Evolutionary conservation across 2,329 filamentous ascomycete species (phyloP).

Genomic region (Aspergillus niger): DNA sequence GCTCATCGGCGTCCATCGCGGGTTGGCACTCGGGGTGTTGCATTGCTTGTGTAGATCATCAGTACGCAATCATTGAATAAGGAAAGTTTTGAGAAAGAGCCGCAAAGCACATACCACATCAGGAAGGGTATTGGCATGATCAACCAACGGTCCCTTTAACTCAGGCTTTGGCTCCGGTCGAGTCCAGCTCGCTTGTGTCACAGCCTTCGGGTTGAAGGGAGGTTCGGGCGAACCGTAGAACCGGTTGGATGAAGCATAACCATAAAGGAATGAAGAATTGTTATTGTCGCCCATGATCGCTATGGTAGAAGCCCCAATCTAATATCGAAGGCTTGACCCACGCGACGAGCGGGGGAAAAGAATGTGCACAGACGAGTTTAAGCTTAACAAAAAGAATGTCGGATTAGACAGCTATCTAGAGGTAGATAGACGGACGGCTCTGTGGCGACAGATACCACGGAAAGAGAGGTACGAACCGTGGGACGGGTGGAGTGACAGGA

Average conservation of each 20-base stretch:
- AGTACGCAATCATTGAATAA: constrained; percentile 10
- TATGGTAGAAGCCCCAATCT: constrained; percentile 24
- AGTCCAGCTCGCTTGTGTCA: constrained; percentile 76
- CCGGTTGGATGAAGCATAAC: constrained; percentile 55
- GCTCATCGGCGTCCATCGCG: constrained; percentile 67
- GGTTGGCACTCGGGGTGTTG: constrained; percentile 63
- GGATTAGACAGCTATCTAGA: constrained; percentile 9
- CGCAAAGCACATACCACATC: constrained; percentile 61
- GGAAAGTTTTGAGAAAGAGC: not conserved
- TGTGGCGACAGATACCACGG: not conserved
- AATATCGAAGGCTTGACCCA: constrained; percentile 39
- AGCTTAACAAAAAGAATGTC: constrained; percentile 26
- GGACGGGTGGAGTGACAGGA: constrained; percentile 1
- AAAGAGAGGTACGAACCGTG: constrained; percentile 8
- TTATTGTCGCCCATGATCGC: constrained; percentile 51
- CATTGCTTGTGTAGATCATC: constrained; percentile 35
- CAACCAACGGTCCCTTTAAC: constrained; percentile 73
- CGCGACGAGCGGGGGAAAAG: constrained; percentile 32
- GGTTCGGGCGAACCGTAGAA: constrained; percentile 55
- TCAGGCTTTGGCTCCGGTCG: constrained; percentile 62
- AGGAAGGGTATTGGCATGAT: constrained; percentile 77
- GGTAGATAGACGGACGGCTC: not conserved
- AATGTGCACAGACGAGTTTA: constrained; percentile 25
- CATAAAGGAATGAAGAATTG: constrained; percentile 74
- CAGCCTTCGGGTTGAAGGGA: constrained; percentile 82